Base-by-base conservation (phyloP, 768 basidiomycete genomes). In the Collybia nuda region DNA sequence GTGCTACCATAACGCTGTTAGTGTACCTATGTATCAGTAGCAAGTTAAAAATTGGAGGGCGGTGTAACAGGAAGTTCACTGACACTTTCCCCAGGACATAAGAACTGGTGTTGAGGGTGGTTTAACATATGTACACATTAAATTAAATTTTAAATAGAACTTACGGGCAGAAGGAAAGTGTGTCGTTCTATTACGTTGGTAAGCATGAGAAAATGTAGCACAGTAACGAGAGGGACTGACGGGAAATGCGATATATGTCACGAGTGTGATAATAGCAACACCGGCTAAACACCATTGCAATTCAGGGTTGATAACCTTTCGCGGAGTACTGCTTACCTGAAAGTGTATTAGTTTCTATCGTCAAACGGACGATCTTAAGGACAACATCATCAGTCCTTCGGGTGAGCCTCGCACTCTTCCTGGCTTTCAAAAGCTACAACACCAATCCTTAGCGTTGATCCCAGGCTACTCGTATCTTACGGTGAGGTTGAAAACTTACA, bases 271-370 rank as follows among this genome's bases (percentile, higher is more conserved):
- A 19, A 55, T 51, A 6, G 56, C 54, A 26, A 50, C 44, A 19
- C 42, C 46, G 47, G 56, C 56, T 58, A 42, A 14, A 40, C 26
- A 15, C 28, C 7, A 36, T 39, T 39, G 26, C 36, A 26, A 18
- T 6, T 37, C 21, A n/a, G 24, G 23, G 36, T 38, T 17, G 24
- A 32, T 11, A 19, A 19, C 35, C 3, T 35, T 53, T 41, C 24
- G 50, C 14, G 15, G 24, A 24, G 23, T 35, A 19, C 12, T 29
- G 23, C 49, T n/a, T 22, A 58, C 57, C 54, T 14, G 57, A 56
- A 3, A 56, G 44, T 6, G 51, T 24, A 28, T 56, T 56, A 24
- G 57, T 58, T 38, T 58, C 57, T 23, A 56, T 54, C 22, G 55
- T 56, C 29, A 53, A 26, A 21, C 51, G 54, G 17, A 53, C 44